These are phyloP conservation scores for Lodderomyces metapsilosis DNA, from an alignment of 1,139 yeast species.

Conservation along the genomic window DNA sequence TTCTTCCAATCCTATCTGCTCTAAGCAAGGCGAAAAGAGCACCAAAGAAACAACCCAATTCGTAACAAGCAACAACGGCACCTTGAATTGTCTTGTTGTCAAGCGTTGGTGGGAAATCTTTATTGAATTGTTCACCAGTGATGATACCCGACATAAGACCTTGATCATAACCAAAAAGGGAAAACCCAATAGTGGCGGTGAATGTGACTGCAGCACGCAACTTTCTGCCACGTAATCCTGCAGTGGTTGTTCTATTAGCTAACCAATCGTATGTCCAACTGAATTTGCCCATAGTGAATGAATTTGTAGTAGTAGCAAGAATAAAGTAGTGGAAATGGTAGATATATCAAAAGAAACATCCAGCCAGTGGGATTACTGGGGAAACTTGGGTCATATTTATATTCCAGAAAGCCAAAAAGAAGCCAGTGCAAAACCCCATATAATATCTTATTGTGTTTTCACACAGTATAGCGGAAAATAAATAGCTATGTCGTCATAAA, in stretches of 20 bases:
- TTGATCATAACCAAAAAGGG: constrained; percentile 76
- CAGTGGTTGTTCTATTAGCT: constrained; percentile 37
- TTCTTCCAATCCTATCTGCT: constrained; percentile 69
- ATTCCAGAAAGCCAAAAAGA: not conserved
- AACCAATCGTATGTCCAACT: constrained; percentile 9
- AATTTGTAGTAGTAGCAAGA: not conserved
- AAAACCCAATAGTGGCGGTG: constrained; percentile 64
- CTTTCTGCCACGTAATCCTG: constrained; percentile 49
- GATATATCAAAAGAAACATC: not conserved
- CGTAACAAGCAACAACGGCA: constrained; percentile 70
- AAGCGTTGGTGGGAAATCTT: constrained; percentile 56
- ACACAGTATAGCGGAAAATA: too few species aligned
- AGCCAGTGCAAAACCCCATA: not conserved
- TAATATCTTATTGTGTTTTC: too few species aligned
- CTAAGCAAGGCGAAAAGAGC: constrained; percentile 60
- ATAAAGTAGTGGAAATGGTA: not conserved
- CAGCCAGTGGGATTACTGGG: not conserved
- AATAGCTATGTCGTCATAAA: too few species aligned
- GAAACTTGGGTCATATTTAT: not conserved
- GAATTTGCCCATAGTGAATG: not conserved
- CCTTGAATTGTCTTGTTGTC: constrained; percentile 52
- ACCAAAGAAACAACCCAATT: constrained; percentile 76
- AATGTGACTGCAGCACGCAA: constrained; percentile 48
- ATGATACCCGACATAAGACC: constrained; percentile 76
- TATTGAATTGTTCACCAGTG: constrained; percentile 57